These are phyloP conservation scores for Strobilomyces confusus DNA, from an alignment of 768 basidiomycete genomes.

Conservation along the genomic window DNA sequence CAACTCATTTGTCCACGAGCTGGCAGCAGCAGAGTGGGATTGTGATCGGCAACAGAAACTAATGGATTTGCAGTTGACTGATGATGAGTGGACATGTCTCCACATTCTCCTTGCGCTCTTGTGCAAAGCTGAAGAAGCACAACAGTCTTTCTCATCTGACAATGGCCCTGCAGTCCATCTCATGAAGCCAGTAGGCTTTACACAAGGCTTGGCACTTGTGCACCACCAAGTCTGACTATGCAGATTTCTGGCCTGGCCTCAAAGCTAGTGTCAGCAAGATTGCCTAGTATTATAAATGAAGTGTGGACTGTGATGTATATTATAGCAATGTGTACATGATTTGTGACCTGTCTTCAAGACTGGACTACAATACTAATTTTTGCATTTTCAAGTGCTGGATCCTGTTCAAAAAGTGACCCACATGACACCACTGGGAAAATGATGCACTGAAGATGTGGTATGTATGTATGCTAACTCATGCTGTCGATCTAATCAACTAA, in stretches of 20 bases:
- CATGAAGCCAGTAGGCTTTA: neutral
- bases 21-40: neutral
- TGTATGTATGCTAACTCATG: neutral
- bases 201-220: neutral
- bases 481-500: neutral
- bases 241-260: neutral
- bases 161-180: neutral
- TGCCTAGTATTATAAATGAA: neutral
- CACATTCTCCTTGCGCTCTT: neutral
- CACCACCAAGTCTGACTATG: neutral
- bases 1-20: neutral
- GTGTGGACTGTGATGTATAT: neutral
- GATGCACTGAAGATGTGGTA: neutral
- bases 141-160: neutral
- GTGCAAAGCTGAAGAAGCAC: neutral
- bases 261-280: neutral
- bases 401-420: neutral
- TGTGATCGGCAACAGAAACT: neutral
- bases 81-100: neutral
- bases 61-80: neutral
- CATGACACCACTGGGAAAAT: neutral
- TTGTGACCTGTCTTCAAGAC: too few species aligned
- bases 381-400: neutral
- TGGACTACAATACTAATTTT: neutral
- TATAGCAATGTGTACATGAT: neutral